phyloP scores from a whole-genome alignment of 331 rosid species.

The Pyrus hybrid region DNA sequence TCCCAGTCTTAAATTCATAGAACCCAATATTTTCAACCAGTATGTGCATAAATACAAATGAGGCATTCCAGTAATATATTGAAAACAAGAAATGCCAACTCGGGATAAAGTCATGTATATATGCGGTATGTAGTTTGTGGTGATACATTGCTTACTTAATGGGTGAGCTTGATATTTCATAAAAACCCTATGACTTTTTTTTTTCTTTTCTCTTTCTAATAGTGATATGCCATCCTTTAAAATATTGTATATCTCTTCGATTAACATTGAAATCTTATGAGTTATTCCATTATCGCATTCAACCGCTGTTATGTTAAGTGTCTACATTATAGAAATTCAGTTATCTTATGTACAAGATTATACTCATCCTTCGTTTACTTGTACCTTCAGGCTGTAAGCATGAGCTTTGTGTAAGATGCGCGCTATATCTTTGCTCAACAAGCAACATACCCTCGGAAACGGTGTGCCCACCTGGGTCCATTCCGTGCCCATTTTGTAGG shows the following conservation, averaged over 20 bases:
- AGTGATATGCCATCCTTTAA: neutral
- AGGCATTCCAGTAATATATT: neutral
- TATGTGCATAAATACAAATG: neutral
- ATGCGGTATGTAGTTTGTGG: neutral
- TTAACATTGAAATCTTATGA: neutral
- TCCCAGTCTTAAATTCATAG: neutral
- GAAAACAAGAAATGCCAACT: neutral
- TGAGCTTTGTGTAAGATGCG: conserved; percentile 79
- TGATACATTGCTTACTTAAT: neutral
- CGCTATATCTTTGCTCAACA: conserved; percentile 89
- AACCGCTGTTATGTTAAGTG: neutral
- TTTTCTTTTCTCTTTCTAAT: neutral
- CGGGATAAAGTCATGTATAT: neutral
- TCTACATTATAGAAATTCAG: neutral
- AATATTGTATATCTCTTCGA: neutral
- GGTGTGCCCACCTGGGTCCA: conserved; percentile 55
- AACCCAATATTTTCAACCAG: neutral
- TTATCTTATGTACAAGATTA: neutral
- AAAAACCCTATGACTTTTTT: neutral
- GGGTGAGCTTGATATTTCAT: neutral
- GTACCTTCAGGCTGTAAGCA: conserved; percentile 64
- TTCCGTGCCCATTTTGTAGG: conserved; percentile 82
- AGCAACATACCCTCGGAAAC: conserved; percentile 50
- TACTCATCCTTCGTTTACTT: conserved; percentile 7
- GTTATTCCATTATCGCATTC: neutral